Percentiles rank a stretch among this genome's conserved stretches.
These are phyloP conservation scores for Pseudopithomyces maydicus DNA, from an alignment of 2,329 filamentous ascomycete species.

Conservation along the genomic window DNA sequence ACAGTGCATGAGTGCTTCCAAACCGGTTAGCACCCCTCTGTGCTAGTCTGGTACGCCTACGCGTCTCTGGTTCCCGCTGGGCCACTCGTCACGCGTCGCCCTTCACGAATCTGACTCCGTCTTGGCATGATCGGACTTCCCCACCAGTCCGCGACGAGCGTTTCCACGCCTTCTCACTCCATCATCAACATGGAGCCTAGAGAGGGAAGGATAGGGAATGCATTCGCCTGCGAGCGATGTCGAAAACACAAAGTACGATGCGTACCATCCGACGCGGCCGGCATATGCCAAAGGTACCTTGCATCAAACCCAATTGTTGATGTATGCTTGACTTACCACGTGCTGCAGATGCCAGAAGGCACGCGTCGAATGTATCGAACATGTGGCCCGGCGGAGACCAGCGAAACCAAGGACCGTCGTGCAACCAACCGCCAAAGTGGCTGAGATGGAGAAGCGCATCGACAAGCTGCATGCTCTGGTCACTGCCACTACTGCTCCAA, in stretches of 20 bases:
- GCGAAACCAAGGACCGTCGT: slow-evolving; percentile 36
- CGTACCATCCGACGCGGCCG: slow-evolving; percentile 38
- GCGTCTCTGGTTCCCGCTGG: background rate
- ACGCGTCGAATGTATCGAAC: slow-evolving; percentile 42
- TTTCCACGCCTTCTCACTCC: slow-evolving; percentile 30
- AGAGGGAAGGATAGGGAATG: slow-evolving; percentile 43
- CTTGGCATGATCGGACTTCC: slow-evolving; percentile 46
- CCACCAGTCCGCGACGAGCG: slow-evolving; percentile 36
- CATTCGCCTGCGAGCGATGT: slow-evolving; percentile 44
- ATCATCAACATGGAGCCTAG: slow-evolving; percentile 40
- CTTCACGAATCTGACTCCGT: slow-evolving; percentile 26
- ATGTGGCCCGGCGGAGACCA: slow-evolving; percentile 42
- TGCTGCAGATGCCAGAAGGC: slow-evolving; percentile 44
- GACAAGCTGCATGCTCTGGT: slow-evolving; percentile 41
- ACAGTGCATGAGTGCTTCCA: slow-evolving; percentile 11
- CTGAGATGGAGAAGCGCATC: slow-evolving; percentile 41
- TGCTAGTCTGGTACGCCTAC: slow-evolving; percentile 6
- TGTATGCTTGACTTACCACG: slow-evolving; percentile 33
- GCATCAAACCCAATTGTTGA: background rate
- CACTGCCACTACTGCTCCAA: slow-evolving; percentile 31
- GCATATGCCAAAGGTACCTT: slow-evolving; percentile 42
- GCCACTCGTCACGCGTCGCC: slow-evolving; percentile 6
- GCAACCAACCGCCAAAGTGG: slow-evolving; percentile 33
- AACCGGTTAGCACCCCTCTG: slow-evolving; percentile 14
- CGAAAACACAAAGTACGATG: slow-evolving; percentile 45